These are phyloP conservation scores for Chlamydomonas incerta DNA, from an alignment of 139 green algal genomes.

Conservation along the genomic window DNA sequence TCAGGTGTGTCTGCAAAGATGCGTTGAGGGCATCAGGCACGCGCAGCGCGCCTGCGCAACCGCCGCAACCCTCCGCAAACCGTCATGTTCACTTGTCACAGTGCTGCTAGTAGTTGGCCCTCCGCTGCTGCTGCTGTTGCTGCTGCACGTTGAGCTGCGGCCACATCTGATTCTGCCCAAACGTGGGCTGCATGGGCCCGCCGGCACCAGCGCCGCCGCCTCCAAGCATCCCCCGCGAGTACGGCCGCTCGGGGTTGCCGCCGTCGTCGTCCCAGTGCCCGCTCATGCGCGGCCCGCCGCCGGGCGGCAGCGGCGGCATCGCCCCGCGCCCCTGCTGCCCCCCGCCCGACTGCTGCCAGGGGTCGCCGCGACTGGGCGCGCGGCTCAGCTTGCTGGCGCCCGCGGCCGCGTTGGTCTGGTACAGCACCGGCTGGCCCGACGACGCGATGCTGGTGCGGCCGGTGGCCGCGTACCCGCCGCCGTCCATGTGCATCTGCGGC, in stretches of 20 bases:
- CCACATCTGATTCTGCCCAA: conserved; percentile 21
- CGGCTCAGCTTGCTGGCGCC: conserved; percentile 25
- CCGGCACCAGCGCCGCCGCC: too few relatives aligned
- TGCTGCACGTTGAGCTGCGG: conserved; percentile 34
- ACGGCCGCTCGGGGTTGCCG: conserved; percentile 22
- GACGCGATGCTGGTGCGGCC: background rate
- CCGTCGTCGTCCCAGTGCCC: conserved; percentile 37
- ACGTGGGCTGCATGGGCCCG: background rate
- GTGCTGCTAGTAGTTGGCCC: too few relatives aligned
- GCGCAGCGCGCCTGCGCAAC: too few relatives aligned
- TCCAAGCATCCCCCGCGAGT: conserved; percentile 24
- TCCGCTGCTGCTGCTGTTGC: conserved; percentile 35
- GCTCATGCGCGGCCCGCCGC: conserved; percentile 16
- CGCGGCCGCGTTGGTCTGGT: conserved; percentile 41
- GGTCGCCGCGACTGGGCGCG: conserved; percentile 50
- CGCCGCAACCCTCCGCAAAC: too few relatives aligned
- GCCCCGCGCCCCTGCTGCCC: background rate
- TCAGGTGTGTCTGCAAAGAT: too few relatives aligned
- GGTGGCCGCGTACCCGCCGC: background rate
- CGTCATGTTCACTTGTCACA: too few relatives aligned
- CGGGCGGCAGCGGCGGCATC: conserved; percentile 25
- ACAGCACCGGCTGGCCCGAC: conserved; percentile 51
- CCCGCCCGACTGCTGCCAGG: background rate
- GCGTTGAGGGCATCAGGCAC: too few relatives aligned
- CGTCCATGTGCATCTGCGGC: conserved; percentile 24